Evolutionary conservation across 345 rosid genomes (phyloP), one percentile per base, ranked within the genome.

Genomic region (Hibiscus syriacus): DNA sequence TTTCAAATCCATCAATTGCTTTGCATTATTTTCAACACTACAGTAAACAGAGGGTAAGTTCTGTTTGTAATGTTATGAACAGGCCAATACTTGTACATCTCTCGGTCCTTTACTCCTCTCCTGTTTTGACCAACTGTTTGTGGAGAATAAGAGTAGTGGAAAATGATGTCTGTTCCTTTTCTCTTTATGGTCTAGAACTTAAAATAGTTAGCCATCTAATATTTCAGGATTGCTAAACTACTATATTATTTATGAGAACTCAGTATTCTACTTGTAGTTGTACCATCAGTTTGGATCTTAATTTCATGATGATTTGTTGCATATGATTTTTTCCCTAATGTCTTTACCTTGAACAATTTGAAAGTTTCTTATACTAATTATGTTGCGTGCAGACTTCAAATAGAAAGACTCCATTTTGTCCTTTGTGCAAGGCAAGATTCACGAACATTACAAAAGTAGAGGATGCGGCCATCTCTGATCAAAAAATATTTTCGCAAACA

Each of bases 401-500:
- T 38, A 77, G 86, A 76, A 89, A 82, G 76, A 60, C 54, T 45
- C 82, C 92, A 48, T 82, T 87, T 36, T 94, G 99, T 78, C 99
- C 99, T 34, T 67, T 91, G 72, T 94, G 99, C 84, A 91, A 94
- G 82, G 80, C 80, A 50, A 80, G 66, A 68, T 89, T 91, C 79
- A 66, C 72, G 9, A 79, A 85, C 76, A 94, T 94, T 50, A 87
- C 82, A 57, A 87, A 77, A 79, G 73, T 91, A 73, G 95, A 89
- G 76, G 93, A 84, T 50, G 94, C 90, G 41, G 85, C 78, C 63
- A 72, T 82, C 68, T 84, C 77, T 41, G 99, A 94, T 83, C 99
- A 94, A 75, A 94, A 91, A 76, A 88, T 89, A 73, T 94, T 87
- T 66, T 91, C 97, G 53, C 97, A 91, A 80, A 89, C 93, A 46